A percentile compares a stretch with the other conserved stretches of the same genome.
phyloP scores from a whole-genome alignment of 305 asterid genomes.

The Rubia peregrina region DNA sequence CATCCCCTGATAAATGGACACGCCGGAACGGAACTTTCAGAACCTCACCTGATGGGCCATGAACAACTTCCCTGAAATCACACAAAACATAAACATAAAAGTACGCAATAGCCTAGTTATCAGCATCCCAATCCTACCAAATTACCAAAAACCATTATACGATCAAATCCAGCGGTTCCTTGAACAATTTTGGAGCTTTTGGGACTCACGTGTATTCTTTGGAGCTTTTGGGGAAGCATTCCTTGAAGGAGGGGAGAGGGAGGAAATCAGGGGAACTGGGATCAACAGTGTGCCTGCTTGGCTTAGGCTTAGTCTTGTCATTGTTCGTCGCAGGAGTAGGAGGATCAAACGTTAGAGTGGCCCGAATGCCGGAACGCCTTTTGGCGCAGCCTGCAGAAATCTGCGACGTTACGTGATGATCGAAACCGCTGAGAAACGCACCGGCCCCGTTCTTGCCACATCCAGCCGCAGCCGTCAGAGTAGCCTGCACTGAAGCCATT shows the following conservation, averaged over 20 bases:
- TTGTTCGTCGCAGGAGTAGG: slow-evolving; percentile 39
- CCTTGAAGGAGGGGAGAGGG: slow-evolving; percentile 85
- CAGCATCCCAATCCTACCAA: no score
- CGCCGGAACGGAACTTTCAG: slow-evolving; percentile 86
- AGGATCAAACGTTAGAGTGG: slow-evolving; percentile 73
- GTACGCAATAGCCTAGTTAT: no score
- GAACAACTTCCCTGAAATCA: slow-evolving; percentile 68
- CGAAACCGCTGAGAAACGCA: slow-evolving; percentile 50
- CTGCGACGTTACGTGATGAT: slow-evolving; percentile 30
- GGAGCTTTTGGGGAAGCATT: slow-evolving; percentile 92
- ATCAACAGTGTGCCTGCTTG: slow-evolving; percentile 73
- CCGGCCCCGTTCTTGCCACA: slow-evolving; percentile 38
- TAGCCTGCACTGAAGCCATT: slow-evolving; percentile 73
- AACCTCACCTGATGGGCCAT: slow-evolving; percentile 68
- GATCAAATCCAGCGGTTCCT: no score
- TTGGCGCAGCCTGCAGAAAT: slow-evolving; percentile 14
- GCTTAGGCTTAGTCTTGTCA: slow-evolving; percentile 39
- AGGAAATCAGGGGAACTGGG: slow-evolving; percentile 87
- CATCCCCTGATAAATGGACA: slow-evolving; percentile 74
- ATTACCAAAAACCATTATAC: background rate
- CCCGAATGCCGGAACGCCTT: slow-evolving; percentile 44
- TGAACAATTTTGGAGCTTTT: no score
- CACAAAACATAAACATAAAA: slow-evolving; percentile 9
- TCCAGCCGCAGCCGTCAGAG: slow-evolving; percentile 46
- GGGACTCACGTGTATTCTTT: slow-evolving; percentile 56